Evolutionary conservation across 257 asterid genomes (phyloP).

Genomic region (Scutellaria galericulata): DNA sequence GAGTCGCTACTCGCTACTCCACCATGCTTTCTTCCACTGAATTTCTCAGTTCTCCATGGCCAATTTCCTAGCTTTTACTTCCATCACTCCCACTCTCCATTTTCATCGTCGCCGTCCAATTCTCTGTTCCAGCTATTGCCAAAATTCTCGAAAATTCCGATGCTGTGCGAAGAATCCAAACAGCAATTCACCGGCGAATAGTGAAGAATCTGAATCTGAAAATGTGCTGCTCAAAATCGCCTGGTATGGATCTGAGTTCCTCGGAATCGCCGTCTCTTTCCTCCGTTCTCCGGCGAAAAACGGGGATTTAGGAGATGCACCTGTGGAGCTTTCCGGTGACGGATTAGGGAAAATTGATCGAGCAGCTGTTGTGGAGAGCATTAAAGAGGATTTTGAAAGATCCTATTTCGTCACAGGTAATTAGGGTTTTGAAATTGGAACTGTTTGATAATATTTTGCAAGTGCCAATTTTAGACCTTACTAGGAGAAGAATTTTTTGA

Average conservation of each 20-base stretch:
- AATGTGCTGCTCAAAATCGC: slow-evolving; percentile 74
- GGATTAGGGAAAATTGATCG: slow-evolving; percentile 67
- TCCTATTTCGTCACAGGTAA: slow-evolving; percentile 93
- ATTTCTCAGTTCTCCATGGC: slow-evolving; percentile 47
- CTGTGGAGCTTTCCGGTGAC: slow-evolving; percentile 51
- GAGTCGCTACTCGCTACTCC: not conserved
- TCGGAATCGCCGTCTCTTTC: slow-evolving; percentile 86
- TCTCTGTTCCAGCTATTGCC: slow-evolving; percentile 26
- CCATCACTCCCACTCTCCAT: slow-evolving; percentile 35
- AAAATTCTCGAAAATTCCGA: slow-evolving; percentile 32
- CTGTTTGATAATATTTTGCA: too few relatives aligned
- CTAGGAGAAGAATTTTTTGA: too few relatives aligned
- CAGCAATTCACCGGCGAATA: slow-evolving; percentile 36
- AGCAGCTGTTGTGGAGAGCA: slow-evolving; percentile 52
- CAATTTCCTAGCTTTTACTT: slow-evolving; percentile 41
- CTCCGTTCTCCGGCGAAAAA: slow-evolving; percentile 58
- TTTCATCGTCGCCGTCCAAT: slow-evolving; percentile 25
- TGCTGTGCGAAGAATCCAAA: slow-evolving; percentile 48
- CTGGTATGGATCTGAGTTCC: slow-evolving; percentile 88
- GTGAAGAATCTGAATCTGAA: slow-evolving; percentile 52
- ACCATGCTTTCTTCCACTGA: not conserved
- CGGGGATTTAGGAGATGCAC: slow-evolving; percentile 39
- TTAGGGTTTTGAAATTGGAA: not conserved
- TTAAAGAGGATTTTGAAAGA: slow-evolving; percentile 74
- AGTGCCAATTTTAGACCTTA: too few relatives aligned